These are phyloP conservation scores for Chaetomium tenue DNA, from an alignment of 495 filamentous ascomycete genomes.

Conservation along the genomic window DNA sequence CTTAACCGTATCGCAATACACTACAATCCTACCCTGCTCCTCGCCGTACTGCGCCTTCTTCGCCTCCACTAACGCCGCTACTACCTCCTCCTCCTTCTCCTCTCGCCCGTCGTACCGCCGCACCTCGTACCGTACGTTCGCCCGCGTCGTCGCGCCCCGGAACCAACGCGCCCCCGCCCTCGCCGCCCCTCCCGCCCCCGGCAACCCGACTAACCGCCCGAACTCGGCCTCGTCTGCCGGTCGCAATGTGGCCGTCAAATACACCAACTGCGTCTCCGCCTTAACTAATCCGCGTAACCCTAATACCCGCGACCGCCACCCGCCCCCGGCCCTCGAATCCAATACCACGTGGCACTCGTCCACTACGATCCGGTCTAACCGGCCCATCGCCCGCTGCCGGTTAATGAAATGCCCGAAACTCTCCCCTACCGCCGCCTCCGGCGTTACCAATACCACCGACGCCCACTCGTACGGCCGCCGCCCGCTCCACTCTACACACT, in stretches of 20 bases:
- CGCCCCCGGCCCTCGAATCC: neutral
- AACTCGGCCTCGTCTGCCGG: conserved; percentile 6
- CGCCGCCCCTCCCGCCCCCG: neutral
- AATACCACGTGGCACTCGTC: conserved; percentile 1
- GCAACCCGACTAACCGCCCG: neutral
- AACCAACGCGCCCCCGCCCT: too few species aligned
- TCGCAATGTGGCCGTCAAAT: neutral
- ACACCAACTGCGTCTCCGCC: neutral
- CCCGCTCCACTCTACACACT: conserved; percentile 4
- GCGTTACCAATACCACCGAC: conserved; percentile 4
- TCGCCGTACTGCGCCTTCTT: neutral
- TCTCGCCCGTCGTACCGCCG: too few species aligned
- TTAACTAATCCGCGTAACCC: neutral
- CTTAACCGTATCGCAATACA: neutral
- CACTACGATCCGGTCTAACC: neutral
- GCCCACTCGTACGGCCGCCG: conserved; percentile 1
- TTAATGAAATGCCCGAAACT: conserved; percentile 6
- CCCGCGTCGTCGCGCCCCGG: too few species aligned
- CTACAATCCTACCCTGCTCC: neutral
- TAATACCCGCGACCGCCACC: neutral
- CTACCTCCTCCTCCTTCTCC: too few species aligned
- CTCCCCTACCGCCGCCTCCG: neutral
- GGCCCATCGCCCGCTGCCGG: conserved; percentile 2
- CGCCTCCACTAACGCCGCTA: too few species aligned
- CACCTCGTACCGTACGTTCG: too few species aligned